Evolutionary conservation across 257 asterid species (phyloP).

Genomic region (Plantago elongata): DNA sequence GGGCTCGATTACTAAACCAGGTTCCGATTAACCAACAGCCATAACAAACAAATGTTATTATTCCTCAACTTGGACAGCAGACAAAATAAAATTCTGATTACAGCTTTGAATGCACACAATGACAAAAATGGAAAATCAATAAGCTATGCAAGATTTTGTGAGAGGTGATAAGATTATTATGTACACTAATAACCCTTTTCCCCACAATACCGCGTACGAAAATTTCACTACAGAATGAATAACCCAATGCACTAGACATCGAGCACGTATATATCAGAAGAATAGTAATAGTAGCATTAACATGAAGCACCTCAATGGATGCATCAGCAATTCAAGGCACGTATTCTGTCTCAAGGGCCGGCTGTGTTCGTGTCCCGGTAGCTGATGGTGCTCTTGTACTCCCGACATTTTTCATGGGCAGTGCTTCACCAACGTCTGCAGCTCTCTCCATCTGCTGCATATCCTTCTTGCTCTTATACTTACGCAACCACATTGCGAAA

Average conservation of each 20-base stretch:
- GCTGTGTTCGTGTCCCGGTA: slow-evolving; percentile 36
- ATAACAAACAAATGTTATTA: neutral
- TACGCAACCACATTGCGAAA: slow-evolving; percentile 30
- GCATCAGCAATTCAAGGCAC: slow-evolving; percentile 22
- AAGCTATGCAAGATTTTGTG: slow-evolving; percentile 14
- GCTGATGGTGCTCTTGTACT: slow-evolving; percentile 40
- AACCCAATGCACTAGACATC: slow-evolving; percentile 28
- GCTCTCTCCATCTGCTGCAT: slow-evolving; percentile 72
- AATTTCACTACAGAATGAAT: slow-evolving; percentile 19
- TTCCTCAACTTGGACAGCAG: slow-evolving; percentile 18
- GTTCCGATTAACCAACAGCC: neutral
- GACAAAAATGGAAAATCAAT: slow-evolving; percentile 12
- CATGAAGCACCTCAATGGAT: slow-evolving; percentile 1
- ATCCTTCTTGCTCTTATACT: slow-evolving; percentile 38
- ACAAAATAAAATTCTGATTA: slow-evolving; percentile 6
- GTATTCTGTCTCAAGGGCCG: slow-evolving; percentile 33
- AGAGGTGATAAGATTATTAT: slow-evolving; percentile 21
- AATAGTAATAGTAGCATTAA: neutral
- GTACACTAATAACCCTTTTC: slow-evolving; percentile 29
- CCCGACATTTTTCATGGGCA: slow-evolving; percentile 31
- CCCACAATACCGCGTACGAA: slow-evolving; percentile 20
- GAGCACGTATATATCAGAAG: neutral
- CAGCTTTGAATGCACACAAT: slow-evolving; percentile 23
- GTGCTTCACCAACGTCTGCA: slow-evolving; percentile 48
- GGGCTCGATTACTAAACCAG: no score